A percentile compares a stretch with the other conserved stretches of the same genome.
phyloP scores from a whole-genome alignment of 306 rosid species.

The Boehmeria nivea region DNA sequence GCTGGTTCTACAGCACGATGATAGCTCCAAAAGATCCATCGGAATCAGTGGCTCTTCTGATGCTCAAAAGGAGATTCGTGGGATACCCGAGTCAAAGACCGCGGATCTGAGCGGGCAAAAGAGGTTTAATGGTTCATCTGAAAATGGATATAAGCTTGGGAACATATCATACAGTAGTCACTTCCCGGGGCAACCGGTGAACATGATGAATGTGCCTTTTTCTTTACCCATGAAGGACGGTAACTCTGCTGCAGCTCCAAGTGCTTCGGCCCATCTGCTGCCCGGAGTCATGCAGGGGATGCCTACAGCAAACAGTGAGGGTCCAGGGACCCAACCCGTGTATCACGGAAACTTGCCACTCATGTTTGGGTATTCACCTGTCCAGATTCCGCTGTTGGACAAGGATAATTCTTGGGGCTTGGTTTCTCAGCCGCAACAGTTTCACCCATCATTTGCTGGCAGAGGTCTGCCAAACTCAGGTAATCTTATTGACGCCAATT shows the following conservation, averaged over 20 bases:
- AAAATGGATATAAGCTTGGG: slow-evolving; percentile 60
- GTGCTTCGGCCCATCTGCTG: slow-evolving; percentile 38
- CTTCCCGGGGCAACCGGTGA: slow-evolving; percentile 49
- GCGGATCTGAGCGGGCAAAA: slow-evolving; percentile 59
- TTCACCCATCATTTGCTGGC: slow-evolving; percentile 55
- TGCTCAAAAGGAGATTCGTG: slow-evolving; percentile 48
- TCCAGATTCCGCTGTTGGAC: slow-evolving; percentile 75
- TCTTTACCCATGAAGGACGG: slow-evolving; percentile 49
- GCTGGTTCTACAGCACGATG: slow-evolving; percentile 45
- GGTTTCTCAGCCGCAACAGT: slow-evolving; percentile 67
- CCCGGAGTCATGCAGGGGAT: slow-evolving; percentile 67
- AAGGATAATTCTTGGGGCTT: slow-evolving; percentile 77
- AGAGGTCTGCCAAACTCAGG: slow-evolving; percentile 72
- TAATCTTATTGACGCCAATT: no score
- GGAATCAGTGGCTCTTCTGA: slow-evolving; percentile 56
- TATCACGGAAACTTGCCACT: slow-evolving; percentile 59
- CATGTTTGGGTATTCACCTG: slow-evolving; percentile 70
- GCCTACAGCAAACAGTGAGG: slow-evolving; percentile 54
- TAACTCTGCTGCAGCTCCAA: slow-evolving; percentile 37
- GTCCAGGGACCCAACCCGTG: slow-evolving; percentile 46
- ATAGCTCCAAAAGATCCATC: slow-evolving; percentile 51
- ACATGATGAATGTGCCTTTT: slow-evolving; percentile 59
- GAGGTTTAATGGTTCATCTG: slow-evolving; percentile 49
- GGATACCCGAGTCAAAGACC: slow-evolving; percentile 37
- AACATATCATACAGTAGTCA: slow-evolving; percentile 45